phyloP scores from a whole-genome alignment of 2,329 filamentous ascomycete species.

The Helminthosporium solani region DNA sequence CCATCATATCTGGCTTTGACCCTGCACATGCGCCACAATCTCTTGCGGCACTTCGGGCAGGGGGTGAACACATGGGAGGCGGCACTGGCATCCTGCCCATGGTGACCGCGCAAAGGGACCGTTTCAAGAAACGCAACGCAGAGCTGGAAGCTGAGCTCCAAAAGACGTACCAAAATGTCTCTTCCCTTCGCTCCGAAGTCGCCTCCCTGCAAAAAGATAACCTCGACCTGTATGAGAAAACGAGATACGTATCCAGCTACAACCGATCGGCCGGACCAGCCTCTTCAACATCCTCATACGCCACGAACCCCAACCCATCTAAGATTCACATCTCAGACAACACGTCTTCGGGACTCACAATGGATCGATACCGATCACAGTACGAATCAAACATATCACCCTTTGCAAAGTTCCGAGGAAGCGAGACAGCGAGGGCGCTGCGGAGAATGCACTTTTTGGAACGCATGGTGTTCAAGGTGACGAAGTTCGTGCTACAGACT shows the following conservation, averaged over 20 bases:
- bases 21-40: conserved; percentile 32
- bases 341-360: conserved; percentile 63
- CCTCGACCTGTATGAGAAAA: conserved; percentile 94
- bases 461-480: conserved; percentile 84
- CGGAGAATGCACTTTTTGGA: conserved; percentile 92
- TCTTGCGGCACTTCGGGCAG: conserved; percentile 54
- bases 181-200: conserved; percentile 85
- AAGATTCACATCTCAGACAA: conserved; percentile 63
- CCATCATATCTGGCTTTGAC: conserved; percentile 97
- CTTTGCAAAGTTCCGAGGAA: conserved; percentile 92
- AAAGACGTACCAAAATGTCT: conserved; percentile 77
- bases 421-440: conserved; percentile 87
- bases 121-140: conserved; percentile 93
- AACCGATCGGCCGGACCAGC: conserved; percentile 63
- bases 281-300: conserved; percentile 53
- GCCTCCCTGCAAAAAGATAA: conserved; percentile 95
- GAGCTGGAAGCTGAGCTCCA: conserved; percentile 90
- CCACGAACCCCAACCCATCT: conserved; percentile 72
- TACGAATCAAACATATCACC: conserved; percentile 96
- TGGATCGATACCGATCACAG: conserved; percentile 84
- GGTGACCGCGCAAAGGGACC: conserved; percentile 96
- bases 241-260: conserved; percentile 92
- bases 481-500: conserved; percentile 85
- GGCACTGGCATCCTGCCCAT: conserved; percentile 92
- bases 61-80: conserved; percentile 68